These are phyloP conservation scores for Sclerotiophoma versabilis DNA, from an alignment of 2,329 filamentous ascomycete species.

Conservation along the genomic window DNA sequence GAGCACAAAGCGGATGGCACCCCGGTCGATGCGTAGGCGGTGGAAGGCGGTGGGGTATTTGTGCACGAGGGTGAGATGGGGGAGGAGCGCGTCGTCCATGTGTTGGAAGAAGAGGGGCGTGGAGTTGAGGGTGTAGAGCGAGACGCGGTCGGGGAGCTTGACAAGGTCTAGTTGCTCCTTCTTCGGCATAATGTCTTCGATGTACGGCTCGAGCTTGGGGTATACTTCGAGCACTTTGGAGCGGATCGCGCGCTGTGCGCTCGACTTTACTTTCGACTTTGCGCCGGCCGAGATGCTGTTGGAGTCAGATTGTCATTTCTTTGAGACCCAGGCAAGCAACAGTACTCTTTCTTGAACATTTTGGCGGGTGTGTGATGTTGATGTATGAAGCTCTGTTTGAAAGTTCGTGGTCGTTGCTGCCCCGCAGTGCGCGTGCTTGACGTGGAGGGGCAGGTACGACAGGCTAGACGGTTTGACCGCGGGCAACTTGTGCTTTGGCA, in stretches of 20 bases:
- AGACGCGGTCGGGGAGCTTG: constrained; percentile 91
- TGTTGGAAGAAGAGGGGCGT: constrained; percentile 92
- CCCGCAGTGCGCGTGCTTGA: constrained; percentile 10
- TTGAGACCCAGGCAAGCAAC: too few species aligned
- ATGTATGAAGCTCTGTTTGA: neutral
- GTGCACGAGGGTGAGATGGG: constrained; percentile 89
- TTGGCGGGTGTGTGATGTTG: constrained; percentile 20
- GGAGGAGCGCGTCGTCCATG: constrained; percentile 76
- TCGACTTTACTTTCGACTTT: constrained; percentile 97
- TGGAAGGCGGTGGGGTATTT: constrained; percentile 85
- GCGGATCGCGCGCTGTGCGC: constrained; percentile 86
- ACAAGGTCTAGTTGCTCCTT: constrained; percentile 89
- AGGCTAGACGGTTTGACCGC: too few species aligned
- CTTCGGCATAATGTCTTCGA: constrained; percentile 95
- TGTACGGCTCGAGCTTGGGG: constrained; percentile 82
- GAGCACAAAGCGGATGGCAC: constrained; percentile 95
- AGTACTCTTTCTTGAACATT: constrained; percentile 51
- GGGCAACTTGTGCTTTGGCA: too few species aligned
- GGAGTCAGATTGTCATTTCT: too few species aligned
- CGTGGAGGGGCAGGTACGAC: constrained; percentile 17
- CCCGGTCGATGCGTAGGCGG: constrained; percentile 87
- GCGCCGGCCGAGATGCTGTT: constrained; percentile 77
- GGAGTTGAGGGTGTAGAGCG: constrained; percentile 82
- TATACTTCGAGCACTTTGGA: constrained; percentile 83
- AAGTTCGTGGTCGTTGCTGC: constrained; percentile 15